phyloP scores from a whole-genome alignment of 108 stramenopile species.

The Nitzschia sp. region DNA sequence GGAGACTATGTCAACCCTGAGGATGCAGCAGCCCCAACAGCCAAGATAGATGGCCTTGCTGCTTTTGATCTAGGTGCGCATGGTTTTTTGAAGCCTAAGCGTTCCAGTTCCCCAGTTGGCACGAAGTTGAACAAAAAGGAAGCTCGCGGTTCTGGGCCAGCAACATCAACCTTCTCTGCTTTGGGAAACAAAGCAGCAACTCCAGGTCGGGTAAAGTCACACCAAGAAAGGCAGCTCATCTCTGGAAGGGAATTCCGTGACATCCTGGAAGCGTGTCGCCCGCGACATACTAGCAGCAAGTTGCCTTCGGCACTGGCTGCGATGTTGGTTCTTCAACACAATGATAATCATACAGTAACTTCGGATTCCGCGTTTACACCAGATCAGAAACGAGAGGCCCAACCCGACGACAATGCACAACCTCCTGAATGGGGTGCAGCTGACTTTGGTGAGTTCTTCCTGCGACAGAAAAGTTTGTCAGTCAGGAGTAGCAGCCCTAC shows the following conservation, averaged over 20 bases:
- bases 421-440: conserved; percentile 35
- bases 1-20: conserved; percentile 22
- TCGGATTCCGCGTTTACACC: no score
- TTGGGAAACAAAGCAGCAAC: conserved; percentile 36
- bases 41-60: conserved; percentile 19
- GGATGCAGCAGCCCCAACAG: conserved; percentile 22
- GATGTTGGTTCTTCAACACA: conserved; percentile 33
- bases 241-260: conserved; percentile 73
- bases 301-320: conserved; percentile 42
- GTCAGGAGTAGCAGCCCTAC: conserved; percentile 14
- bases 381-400: not conserved
- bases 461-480: conserved; percentile 12
- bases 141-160: not conserved
- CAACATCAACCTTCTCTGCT: conserved; percentile 37
- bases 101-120: not conserved
- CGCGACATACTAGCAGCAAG: conserved; percentile 39
- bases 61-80: conserved; percentile 40
- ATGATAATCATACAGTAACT: no score
- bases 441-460: conserved; percentile 25
- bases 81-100: conserved; percentile 44
- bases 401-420: conserved; percentile 1
- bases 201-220: conserved; percentile 31
- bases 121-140: not conserved
- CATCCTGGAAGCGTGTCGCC: conserved; percentile 83
- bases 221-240: conserved; percentile 68